Evolutionary conservation across 495 filamentous ascomycete species (phyloP).

Genomic region (Jackrogersella multiformis): DNA sequence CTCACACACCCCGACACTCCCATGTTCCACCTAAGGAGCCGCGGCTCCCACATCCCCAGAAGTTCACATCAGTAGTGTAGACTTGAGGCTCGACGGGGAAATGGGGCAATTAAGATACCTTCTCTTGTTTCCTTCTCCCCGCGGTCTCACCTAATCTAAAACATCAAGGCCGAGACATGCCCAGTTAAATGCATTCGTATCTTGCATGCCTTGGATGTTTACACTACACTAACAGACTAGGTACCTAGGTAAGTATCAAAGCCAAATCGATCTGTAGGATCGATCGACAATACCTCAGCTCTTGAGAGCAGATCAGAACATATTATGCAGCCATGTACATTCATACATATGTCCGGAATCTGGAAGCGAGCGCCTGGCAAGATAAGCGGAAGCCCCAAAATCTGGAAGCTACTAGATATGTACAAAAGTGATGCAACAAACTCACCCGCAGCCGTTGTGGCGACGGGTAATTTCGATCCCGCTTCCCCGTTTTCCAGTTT

Average conservation of each 20-base stretch:
- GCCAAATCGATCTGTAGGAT: not conserved
- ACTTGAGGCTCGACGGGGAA: not conserved
- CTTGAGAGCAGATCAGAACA: not conserved
- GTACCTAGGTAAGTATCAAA: too few species aligned
- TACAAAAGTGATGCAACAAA: constrained; percentile 1
- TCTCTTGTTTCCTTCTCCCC: not conserved
- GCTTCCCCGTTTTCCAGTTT: too few species aligned
- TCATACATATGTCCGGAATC: not conserved
- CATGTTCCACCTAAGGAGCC: not conserved
- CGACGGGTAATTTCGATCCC: constrained; percentile 19
- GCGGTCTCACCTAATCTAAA: constrained; percentile 4
- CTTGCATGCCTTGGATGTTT: not conserved
- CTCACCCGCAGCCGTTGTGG: constrained; percentile 13
- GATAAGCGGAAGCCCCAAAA: constrained; percentile 42
- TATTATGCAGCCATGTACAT: too few species aligned
- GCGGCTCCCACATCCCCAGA: constrained; percentile 14
- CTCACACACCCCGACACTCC: not conserved
- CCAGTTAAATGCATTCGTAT: not conserved
- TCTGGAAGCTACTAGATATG: not conserved
- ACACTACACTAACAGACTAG: too few species aligned
- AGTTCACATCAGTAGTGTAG: not conserved
- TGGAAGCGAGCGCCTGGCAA: constrained; percentile 33
- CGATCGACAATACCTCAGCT: not conserved
- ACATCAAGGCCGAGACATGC: not conserved
- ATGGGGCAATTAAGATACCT: not conserved